Evolutionary conservation across 345 rosid genomes (phyloP).

Genomic region (Moricandia moricandioides): DNA sequence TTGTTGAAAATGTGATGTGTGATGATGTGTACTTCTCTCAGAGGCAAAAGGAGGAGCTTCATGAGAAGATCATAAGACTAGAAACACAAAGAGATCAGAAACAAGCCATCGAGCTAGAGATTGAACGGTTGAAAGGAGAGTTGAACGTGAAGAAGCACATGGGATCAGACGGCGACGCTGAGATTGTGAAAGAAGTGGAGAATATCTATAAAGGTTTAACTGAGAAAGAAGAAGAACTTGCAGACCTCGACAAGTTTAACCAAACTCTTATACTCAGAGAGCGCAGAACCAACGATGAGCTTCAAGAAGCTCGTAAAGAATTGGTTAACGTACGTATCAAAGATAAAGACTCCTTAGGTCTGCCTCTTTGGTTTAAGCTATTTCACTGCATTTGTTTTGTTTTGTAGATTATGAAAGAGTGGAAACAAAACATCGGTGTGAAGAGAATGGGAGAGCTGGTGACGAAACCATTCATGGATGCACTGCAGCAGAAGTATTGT

Average conservation of each 20-base stretch:
- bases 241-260: constrained; percentile 62
- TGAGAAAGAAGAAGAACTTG: constrained; percentile 73
- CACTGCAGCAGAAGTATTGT: constrained; percentile 63
- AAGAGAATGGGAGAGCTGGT: constrained; percentile 98
- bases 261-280: constrained; percentile 78
- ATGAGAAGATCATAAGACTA: constrained; percentile 65
- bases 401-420: constrained; percentile 61
- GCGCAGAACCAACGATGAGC: constrained; percentile 83
- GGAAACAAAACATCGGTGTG: constrained; percentile 52
- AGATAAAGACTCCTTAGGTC: not conserved
- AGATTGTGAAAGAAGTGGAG: constrained; percentile 59
- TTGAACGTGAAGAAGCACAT: constrained; percentile 77
- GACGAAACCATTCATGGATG: constrained; percentile 67
- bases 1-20: not conserved
- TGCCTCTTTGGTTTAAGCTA: not conserved
- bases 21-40: constrained; percentile 22
- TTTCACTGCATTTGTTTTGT: constrained; percentile 3
- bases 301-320: constrained; percentile 91
- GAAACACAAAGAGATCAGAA: constrained; percentile 75
- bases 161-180: constrained; percentile 70
- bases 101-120: constrained; percentile 82
- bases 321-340: constrained; percentile 56
- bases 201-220: constrained; percentile 47
- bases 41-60: constrained; percentile 84
- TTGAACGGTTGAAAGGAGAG: constrained; percentile 67